A percentile compares a stretch with the other conserved stretches of the same genome.
Evolutionary conservation across 768 basidiomycete species (phyloP).

Genomic region (Steccherinum ochraceum): DNA sequence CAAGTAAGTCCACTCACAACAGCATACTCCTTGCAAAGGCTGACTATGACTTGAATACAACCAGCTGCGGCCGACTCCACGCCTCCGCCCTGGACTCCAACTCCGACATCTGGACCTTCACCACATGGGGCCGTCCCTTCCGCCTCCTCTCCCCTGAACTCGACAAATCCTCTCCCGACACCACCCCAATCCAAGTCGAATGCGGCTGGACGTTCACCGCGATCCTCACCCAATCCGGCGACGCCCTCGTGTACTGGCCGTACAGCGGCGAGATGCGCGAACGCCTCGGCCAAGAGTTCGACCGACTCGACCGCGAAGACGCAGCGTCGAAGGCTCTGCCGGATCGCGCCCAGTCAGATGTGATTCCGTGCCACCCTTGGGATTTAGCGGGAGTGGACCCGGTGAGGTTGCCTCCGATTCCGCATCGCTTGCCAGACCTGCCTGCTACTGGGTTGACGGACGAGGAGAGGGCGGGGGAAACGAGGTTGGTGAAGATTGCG

Average conservation of each 20-base stretch:
- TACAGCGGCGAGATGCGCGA: slow-evolving; percentile 36
- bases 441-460: slow-evolving; percentile 19
- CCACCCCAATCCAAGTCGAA: slow-evolving; percentile 56
- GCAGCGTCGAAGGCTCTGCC: slow-evolving; percentile 6
- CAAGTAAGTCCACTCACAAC: slow-evolving; percentile 38
- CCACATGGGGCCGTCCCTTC: slow-evolving; percentile 77
- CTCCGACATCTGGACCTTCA: slow-evolving; percentile 65
- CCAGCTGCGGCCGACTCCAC: slow-evolving; percentile 78
- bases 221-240: slow-evolving; percentile 63
- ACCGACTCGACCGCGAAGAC: slow-evolving; percentile 36
- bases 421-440: slow-evolving; percentile 47
- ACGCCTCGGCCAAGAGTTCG: slow-evolving; percentile 31
- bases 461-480: slow-evolving; percentile 21
- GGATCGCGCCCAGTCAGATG: slow-evolving; percentile 17
- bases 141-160: slow-evolving; percentile 36
- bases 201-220: slow-evolving; percentile 82
- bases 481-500: slow-evolving; percentile 72
- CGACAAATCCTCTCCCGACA: slow-evolving; percentile 35
- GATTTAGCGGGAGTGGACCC: slow-evolving; percentile 43
- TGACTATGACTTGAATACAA: no score
- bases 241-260: slow-evolving; percentile 76
- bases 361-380: slow-evolving; percentile 61
- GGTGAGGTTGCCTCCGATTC: slow-evolving; percentile 51
- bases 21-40: slow-evolving; percentile 2
- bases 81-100: slow-evolving; percentile 56